A percentile compares a stretch with the other conserved stretches of the same genome.
Evolutionary conservation across 192 early-diverging fungal genomes (phyloP).

Genomic region (Podila epicladia): DNA sequence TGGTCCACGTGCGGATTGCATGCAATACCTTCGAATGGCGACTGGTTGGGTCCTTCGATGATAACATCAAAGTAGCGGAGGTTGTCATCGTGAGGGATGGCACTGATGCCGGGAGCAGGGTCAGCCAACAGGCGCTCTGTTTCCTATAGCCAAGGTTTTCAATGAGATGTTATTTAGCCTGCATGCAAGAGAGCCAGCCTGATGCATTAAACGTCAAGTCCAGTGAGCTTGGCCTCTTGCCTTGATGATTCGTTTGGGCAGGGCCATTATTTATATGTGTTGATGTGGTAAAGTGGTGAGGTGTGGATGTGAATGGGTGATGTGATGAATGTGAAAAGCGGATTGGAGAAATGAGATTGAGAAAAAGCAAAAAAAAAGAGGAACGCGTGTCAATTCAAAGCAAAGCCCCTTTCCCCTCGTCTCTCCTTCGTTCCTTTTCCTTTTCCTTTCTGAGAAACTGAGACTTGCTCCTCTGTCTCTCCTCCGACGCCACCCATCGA

Average conservation of each 20-base stretch:
- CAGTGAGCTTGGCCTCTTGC: constrained; percentile 18
- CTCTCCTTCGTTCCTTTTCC: no score
- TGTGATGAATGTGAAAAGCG: not conserved
- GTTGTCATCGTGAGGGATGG: constrained; percentile 91
- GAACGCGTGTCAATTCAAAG: no score
- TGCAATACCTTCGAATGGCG: constrained; percentile 91
- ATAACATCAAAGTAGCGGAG: constrained; percentile 97
- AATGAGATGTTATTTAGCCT: not conserved
- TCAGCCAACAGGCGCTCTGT: constrained; percentile 94
- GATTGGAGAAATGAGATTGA: not conserved
- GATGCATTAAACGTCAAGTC: not conserved
- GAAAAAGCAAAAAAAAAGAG: no score
- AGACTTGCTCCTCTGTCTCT: no score
- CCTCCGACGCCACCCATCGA: no score
- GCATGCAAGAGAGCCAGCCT: not conserved
- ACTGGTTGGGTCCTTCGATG: constrained; percentile 89
- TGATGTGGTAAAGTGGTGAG: not conserved
- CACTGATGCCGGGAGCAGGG: constrained; percentile 94
- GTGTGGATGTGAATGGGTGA: constrained; percentile 1
- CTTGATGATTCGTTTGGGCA: constrained; percentile 66
- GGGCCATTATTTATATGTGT: constrained; percentile 37
- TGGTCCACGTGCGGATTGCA: no score
- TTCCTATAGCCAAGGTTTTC: constrained; percentile 73
- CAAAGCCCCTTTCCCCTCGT: no score
- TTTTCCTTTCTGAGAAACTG: no score